Percentiles rank a stretch among this genome's conserved stretches.
Conservation (phyloP, 1,284 basidiomycete genomes). For the Apiotrichum domesticum region DNA sequence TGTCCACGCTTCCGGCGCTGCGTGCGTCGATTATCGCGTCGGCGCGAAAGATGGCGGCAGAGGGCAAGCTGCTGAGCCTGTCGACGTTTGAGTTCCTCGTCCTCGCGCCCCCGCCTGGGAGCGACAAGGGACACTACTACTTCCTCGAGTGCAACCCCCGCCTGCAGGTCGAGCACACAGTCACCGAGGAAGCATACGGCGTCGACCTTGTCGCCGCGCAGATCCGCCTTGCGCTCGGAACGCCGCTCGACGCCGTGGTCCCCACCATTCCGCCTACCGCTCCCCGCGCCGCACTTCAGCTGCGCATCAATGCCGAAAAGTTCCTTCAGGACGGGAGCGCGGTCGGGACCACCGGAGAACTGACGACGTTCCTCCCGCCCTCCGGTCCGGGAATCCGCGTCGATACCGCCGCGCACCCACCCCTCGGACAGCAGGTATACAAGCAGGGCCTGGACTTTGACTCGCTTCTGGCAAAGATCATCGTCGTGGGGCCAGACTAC, state of each 20-base stretch:
- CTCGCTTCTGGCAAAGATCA: slow-evolving; percentile 19
- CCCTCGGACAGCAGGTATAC: slow-evolving; percentile 6
- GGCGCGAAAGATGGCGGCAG: slow-evolving; percentile 8
- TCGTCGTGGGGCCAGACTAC: slow-evolving; percentile 10
- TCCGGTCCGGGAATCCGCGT: slow-evolving; percentile 12
- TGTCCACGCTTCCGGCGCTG: slow-evolving; percentile 3
- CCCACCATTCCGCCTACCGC: slow-evolving; percentile 1
- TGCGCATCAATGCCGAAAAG: slow-evolving; percentile 18
- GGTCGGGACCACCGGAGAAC: slow-evolving; percentile 8
- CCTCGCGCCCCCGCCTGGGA: background rate
- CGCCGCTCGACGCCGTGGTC: slow-evolving; percentile 4
- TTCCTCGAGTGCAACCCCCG: slow-evolving; percentile 21
- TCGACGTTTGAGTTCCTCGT: slow-evolving; percentile 20
- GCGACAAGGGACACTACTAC: slow-evolving; percentile 5
- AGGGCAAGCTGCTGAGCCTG: slow-evolving; percentile 14
- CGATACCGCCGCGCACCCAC: slow-evolving; percentile 17
- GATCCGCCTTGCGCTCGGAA: slow-evolving; percentile 14
- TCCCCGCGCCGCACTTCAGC: slow-evolving; percentile 13
- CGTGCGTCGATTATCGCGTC: slow-evolving; percentile 11
- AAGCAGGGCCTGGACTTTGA: slow-evolving; percentile 17
- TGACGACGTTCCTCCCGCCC: slow-evolving; percentile 5
- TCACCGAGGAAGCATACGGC: slow-evolving; percentile 18
- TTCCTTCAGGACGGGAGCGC: slow-evolving; percentile 12
- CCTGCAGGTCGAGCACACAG: slow-evolving; percentile 19
- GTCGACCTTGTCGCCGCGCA: slow-evolving; percentile 17